Base-by-base conservation (phyloP, 805 yeast species). In the Helenozyma rhizophorensis region DNA sequence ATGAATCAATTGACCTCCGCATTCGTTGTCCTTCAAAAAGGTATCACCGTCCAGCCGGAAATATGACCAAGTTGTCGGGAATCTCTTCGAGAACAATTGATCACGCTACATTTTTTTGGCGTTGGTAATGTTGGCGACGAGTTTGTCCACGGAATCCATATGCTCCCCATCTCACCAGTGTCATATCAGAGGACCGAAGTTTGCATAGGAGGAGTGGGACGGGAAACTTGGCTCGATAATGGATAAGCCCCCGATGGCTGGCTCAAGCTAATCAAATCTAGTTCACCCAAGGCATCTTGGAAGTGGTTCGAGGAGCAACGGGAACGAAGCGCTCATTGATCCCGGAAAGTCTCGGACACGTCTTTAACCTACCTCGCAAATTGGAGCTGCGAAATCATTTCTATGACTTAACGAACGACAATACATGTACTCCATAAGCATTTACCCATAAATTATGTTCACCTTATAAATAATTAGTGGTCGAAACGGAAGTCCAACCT, bases 281-380 rank as follows among this genome's bases (percentile, higher is more conserved):
- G 95, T 0, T 60, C 88, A 14, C 73, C 59, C 48, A 84, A 88
- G 22, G 36, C 70, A 6, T 54, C 69, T 1, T 66, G 71, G 71
- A 42, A 53, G 23, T 66, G 70, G 70, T 66, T 65, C 79, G 1
- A 52, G 73, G 21, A 45, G 63, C 6, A 62, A 60, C 34, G 87
- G 85, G 70, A 52, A 65, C 27, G 60, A 63, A n/a, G 48, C 55
- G 3, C 72, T 70, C 43, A 72, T 89, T 29, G 97, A 89, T 50
- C 75, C 76, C 36, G 97, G 97, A 2, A 90, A 87, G 70, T 79
- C 90, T 17, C 63, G 79, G 41, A 82, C 96, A 0, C 88, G 95
- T 80, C 89, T 9, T 64, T 88, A 42, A 78, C 95, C 0, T 84
- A 74, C 44, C 69, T 85, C 28, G 95, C 75, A 6, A 31, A n/a